Evolutionary conservation across 345 rosid genomes (phyloP).

Genomic region (Brassica carinata): DNA sequence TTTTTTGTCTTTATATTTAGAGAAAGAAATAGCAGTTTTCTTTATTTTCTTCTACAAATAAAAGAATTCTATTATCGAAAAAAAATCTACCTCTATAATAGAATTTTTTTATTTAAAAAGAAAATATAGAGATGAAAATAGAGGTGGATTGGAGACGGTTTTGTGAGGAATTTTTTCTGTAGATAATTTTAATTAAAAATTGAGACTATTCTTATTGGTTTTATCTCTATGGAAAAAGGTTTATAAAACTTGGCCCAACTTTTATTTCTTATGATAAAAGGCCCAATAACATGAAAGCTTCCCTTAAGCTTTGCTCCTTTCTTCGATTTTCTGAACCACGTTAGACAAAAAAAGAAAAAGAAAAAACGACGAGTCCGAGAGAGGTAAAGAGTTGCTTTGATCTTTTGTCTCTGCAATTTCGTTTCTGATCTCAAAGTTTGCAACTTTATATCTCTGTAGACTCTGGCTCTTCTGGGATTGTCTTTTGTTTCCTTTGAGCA

Average conservation of each 20-base stretch:
- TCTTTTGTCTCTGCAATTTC: conserved; percentile 2
- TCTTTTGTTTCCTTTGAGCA: not conserved
- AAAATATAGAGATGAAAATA: no score
- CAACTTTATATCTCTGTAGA: not conserved
- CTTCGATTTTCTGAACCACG: not conserved
- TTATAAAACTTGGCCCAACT: not conserved
- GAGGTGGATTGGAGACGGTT: no score
- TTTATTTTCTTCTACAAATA: no score
- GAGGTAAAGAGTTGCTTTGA: not conserved
- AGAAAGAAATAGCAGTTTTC: no score
- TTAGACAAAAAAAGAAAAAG: not conserved
- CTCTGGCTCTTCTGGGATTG: not conserved
- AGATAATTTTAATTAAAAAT: no score
- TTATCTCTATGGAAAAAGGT: not conserved
- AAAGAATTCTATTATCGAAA: no score
- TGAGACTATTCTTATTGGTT: no score
- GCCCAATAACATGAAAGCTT: not conserved
- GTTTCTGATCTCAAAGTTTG: not conserved
- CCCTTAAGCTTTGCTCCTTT: not conserved
- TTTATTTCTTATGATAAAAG: not conserved
- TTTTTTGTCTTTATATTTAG: no score
- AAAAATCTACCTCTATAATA: no score
- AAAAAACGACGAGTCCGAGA: not conserved
- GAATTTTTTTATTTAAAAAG: no score
- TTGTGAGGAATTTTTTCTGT: no score